A percentile compares a stretch with the other conserved stretches of the same genome.
Conservation (phyloP, 345 rosid genomes). For the Carallia brachiata region DNA sequence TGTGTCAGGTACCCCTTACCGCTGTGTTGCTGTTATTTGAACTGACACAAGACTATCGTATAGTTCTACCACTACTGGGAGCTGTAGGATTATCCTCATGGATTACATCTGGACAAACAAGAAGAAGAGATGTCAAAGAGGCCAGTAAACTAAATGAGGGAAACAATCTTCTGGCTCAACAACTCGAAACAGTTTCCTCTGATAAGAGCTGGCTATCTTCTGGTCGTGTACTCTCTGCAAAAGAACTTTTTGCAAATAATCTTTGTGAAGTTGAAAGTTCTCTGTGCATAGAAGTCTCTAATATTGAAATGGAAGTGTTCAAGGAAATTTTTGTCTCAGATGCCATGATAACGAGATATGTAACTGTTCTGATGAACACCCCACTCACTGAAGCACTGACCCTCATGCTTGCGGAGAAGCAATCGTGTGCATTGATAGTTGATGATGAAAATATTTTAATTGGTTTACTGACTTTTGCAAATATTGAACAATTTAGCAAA, state of each 20-base stretch:
- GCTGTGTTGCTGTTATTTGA: slow-evolving; percentile 85
- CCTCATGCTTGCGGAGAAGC: slow-evolving; percentile 88
- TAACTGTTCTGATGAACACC: slow-evolving; percentile 61
- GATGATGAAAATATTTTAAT: slow-evolving; percentile 58
- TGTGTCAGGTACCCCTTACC: slow-evolving; percentile 97
- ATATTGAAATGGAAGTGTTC: slow-evolving; percentile 37
- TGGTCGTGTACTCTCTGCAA: slow-evolving; percentile 19
- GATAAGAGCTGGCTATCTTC: slow-evolving; percentile 19
- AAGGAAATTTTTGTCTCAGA: slow-evolving; percentile 61
- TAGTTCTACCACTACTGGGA: slow-evolving; percentile 82
- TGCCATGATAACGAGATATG: slow-evolving; percentile 87
- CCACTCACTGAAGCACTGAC: slow-evolving; percentile 66
- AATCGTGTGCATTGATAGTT: slow-evolving; percentile 74
- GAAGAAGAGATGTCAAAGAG: slow-evolving; percentile 51
- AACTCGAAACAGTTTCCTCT: slow-evolving; percentile 29
- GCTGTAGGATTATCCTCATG: slow-evolving; percentile 93
- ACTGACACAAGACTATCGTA: slow-evolving; percentile 87
- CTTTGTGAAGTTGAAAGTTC: slow-evolving; percentile 91
- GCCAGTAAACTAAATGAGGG: slow-evolving; percentile 31
- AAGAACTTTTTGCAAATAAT: slow-evolving; percentile 37
- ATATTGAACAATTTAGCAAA: slow-evolving; percentile 28
- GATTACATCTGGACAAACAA: slow-evolving; percentile 80
- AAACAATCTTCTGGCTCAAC: slow-evolving; percentile 29
- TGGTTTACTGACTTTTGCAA: slow-evolving; percentile 54
- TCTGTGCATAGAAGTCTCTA: slow-evolving; percentile 64